phyloP scores from a whole-genome alignment of 345 rosid genomes.

The Alliaria petiolata region DNA sequence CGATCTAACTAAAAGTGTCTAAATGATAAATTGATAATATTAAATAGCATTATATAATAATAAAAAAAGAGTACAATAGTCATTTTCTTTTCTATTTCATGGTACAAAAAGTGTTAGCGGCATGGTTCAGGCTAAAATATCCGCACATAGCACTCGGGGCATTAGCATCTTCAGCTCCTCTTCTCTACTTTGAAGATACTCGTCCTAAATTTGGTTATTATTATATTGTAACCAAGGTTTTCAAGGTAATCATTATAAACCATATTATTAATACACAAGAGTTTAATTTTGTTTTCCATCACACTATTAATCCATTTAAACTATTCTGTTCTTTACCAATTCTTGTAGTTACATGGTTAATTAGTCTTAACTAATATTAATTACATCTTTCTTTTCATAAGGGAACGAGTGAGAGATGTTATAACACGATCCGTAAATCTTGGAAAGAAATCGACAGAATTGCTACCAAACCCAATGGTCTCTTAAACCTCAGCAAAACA shows the following conservation, averaged over 20 bases:
- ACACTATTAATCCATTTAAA: not conserved
- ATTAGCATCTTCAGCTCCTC: conserved; percentile 70
- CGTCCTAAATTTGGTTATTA: conserved; percentile 48
- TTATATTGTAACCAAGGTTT: conserved; percentile 45
- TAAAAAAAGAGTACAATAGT: too few relatives aligned
- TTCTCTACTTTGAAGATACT: conserved; percentile 49
- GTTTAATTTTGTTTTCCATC: too few relatives aligned
- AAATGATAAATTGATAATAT: too few relatives aligned
- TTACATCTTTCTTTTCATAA: too few relatives aligned
- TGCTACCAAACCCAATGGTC: conserved; percentile 51
- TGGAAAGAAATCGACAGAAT: conserved; percentile 53
- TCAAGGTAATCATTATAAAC: conserved; percentile 32
- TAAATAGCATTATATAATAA: too few relatives aligned
- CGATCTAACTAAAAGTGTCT: too few relatives aligned
- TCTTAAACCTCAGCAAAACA: conserved; percentile 42
- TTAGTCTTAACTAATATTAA: too few relatives aligned
- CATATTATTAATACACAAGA: too few relatives aligned
- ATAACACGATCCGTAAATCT: conserved; percentile 30
- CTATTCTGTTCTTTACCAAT: not conserved
- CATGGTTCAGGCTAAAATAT: conserved; percentile 69
- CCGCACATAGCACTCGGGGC: conserved; percentile 64
- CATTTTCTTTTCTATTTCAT: not conserved
- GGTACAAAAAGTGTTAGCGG: conserved; percentile 48
- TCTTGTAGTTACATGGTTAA: too few relatives aligned
- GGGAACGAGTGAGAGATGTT: conserved; percentile 34